These are phyloP conservation scores for Xylariales sp. DNA, from an alignment of 2,329 filamentous ascomycete species.

Conservation along the genomic window DNA sequence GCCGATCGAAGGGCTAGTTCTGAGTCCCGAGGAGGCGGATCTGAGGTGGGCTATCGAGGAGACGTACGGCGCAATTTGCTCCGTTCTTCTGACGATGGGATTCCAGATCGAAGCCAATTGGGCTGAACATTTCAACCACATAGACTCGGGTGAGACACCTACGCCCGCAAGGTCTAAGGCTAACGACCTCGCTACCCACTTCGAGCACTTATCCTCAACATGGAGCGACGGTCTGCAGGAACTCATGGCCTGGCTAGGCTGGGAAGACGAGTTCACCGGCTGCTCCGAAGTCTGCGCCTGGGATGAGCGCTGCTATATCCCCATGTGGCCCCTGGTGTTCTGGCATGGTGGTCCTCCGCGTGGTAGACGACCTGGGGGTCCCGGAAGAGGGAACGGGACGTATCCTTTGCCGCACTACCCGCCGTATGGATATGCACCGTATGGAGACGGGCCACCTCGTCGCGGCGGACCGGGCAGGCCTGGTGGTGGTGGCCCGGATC, in stretches of 20 bases:
- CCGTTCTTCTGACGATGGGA: conserved; percentile 34
- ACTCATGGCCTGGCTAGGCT: conserved; percentile 45
- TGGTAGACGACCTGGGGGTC: conserved; percentile 9
- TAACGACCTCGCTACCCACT: neutral
- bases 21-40: conserved; percentile 30
- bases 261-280: conserved; percentile 40
- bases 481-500: conserved; percentile 6
- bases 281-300: conserved; percentile 36
- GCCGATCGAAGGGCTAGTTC: conserved; percentile 18
- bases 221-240: conserved; percentile 34
- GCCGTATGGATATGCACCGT: neutral
- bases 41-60: conserved; percentile 36
- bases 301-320: conserved; percentile 43
- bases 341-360: conserved; percentile 7
- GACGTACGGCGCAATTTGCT: conserved; percentile 35
- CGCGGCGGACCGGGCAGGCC: conserved; percentile 3
- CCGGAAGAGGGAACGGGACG: conserved; percentile 10
- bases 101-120: conserved; percentile 37
- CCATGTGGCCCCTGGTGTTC: conserved; percentile 42
- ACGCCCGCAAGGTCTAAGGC: neutral
- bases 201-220: conserved; percentile 5
- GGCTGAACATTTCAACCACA: conserved; percentile 14
- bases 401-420: conserved; percentile 9
- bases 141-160: conserved; percentile 18
- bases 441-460: conserved; percentile 5